A percentile compares a stretch with the other conserved stretches of the same genome.
These are phyloP conservation scores for Carex littledalei DNA, from an alignment of 176 grass and related monocot species.

Conservation along the genomic window DNA sequence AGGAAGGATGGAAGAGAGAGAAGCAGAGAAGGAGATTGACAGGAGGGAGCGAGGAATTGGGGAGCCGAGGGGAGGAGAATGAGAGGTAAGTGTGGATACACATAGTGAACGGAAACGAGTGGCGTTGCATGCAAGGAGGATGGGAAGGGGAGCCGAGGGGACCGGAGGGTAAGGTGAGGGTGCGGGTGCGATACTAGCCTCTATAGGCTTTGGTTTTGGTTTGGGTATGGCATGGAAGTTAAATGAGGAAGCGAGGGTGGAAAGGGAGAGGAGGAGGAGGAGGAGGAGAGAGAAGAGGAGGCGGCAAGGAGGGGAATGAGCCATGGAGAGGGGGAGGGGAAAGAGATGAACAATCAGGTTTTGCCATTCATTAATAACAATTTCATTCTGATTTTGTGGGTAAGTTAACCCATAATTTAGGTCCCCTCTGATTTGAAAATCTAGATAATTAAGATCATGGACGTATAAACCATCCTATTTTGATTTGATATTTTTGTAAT, in stretches of 20 bases:
- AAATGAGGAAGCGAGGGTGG: conserved; percentile 20
- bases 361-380: neutral
- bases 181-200: neutral
- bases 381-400: neutral
- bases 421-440: neutral
- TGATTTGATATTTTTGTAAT: neutral
- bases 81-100: conserved; percentile 44
- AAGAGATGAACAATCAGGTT: neutral
- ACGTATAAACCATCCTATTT: neutral
- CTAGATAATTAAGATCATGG: neutral
- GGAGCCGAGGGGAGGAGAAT: neutral
- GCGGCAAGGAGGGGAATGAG: neutral
- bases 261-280: neutral
- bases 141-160: conserved; percentile 15
- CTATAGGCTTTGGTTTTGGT: neutral
- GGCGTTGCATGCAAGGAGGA: conserved; percentile 56
- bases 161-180: neutral
- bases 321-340: neutral
- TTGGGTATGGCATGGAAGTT: neutral
- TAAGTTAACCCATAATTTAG: neutral
- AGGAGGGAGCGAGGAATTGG: conserved; percentile 31
- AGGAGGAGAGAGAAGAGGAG: neutral
- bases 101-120: conserved; percentile 49
- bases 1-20: conserved; percentile 36
- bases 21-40: conserved; percentile 26